Percentiles rank a stretch among this genome's conserved stretches.
Conservation (phyloP, 495 filamentous ascomycete genomes). For the Hamigera avellanea region DNA sequence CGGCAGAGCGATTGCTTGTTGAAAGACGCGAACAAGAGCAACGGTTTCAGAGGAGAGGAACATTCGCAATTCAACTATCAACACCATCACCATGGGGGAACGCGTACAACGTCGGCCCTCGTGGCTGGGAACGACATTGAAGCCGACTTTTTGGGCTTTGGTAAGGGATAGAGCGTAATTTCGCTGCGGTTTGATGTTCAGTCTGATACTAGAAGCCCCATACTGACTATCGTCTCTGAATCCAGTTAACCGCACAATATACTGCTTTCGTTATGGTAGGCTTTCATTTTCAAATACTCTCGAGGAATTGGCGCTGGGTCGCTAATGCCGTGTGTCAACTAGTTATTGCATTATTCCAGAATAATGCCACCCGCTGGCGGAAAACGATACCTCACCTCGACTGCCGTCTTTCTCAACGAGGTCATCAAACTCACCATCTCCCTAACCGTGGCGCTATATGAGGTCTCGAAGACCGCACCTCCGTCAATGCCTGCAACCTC, state of each 20-base stretch:
- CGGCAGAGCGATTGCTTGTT: too few species aligned
- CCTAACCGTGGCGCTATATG: constrained; percentile 76
- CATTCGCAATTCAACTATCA: too few species aligned
- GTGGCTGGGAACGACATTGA: constrained; percentile 57
- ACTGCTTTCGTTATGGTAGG: constrained; percentile 31
- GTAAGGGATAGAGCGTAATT: constrained; percentile 32
- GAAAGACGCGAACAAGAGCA: too few species aligned
- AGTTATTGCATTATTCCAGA: constrained; percentile 88
- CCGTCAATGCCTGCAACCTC: constrained; percentile 68
- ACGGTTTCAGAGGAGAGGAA: too few species aligned
- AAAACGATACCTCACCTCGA: constrained; percentile 84
- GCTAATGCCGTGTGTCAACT: background rate
- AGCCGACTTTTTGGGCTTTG: constrained; percentile 65
- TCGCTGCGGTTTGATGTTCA: background rate
- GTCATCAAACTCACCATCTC: constrained; percentile 81
- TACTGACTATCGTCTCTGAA: constrained; percentile 10
- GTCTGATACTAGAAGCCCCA: too few species aligned
- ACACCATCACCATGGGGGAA: constrained; percentile 22
- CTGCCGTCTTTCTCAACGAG: constrained; percentile 89
- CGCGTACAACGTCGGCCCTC: constrained; percentile 23
- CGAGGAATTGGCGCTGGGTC: too few species aligned
- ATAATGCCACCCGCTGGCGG: constrained; percentile 75
- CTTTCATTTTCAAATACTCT: constrained; percentile 2
- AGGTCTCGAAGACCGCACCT: constrained; percentile 63
- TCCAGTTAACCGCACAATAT: constrained; percentile 29